These are phyloP conservation scores for Pichia sp. DNA, from an alignment of 1,139 yeast genomes.

Conservation along the genomic window DNA sequence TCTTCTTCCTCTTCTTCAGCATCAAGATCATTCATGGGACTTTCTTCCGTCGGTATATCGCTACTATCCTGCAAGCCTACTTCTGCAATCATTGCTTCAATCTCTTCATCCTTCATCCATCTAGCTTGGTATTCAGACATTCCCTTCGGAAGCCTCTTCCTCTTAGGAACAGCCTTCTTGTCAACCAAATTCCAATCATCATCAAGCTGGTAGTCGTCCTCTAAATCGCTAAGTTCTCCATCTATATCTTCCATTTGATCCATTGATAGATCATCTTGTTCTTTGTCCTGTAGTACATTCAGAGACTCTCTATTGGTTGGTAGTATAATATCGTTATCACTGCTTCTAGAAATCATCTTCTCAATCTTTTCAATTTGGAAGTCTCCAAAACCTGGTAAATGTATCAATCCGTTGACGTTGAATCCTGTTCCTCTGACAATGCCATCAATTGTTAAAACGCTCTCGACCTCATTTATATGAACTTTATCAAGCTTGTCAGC, in stretches of 20 bases:
- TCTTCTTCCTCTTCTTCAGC: conserved; percentile 32
- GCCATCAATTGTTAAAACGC: conserved; percentile 64
- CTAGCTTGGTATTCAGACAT: conserved; percentile 91
- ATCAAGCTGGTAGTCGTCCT: conserved; percentile 13
- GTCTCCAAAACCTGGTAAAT: conserved; percentile 88
- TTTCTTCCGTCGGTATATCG: conserved; percentile 24
- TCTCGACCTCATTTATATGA: conserved; percentile 34
- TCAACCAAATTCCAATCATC: conserved; percentile 42
- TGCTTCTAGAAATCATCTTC: conserved; percentile 31
- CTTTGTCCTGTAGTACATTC: conserved; percentile 56
- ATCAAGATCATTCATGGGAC: conserved; percentile 40
- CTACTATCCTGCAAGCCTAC: conserved; percentile 45
- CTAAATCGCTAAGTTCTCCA: not conserved
- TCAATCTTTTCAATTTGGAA: conserved; percentile 71
- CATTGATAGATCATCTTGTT: conserved; percentile 57
- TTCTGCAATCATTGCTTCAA: conserved; percentile 44
- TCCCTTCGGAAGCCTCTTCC: conserved; percentile 69
- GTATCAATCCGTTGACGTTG: conserved; percentile 70
- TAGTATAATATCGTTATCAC: conserved; percentile 29
- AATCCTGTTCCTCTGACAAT: conserved; percentile 84
- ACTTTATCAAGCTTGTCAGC: conserved; percentile 61
- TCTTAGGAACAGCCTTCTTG: conserved; percentile 26
- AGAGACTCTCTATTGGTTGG: conserved; percentile 64
- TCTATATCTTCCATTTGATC: conserved; percentile 38
- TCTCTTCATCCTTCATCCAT: conserved; percentile 72